phyloP scores from a whole-genome alignment of 257 asterid species.

The Perilla frutescens region DNA sequence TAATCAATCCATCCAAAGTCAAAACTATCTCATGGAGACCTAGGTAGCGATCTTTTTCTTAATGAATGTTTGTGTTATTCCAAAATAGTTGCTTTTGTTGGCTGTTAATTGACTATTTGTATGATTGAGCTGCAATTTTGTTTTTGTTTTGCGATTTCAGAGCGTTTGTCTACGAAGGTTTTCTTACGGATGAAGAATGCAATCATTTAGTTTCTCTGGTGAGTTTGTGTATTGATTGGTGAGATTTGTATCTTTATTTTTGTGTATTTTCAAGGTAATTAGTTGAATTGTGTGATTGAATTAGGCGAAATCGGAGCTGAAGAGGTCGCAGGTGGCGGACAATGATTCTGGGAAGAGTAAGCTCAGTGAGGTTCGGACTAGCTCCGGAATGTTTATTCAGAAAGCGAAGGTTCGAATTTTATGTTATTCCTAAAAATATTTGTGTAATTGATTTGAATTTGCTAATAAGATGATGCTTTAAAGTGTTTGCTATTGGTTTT shows the following conservation, averaged over 20 bases:
- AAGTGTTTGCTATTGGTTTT: slow-evolving; percentile 15
- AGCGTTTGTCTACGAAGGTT: slow-evolving; percentile 92
- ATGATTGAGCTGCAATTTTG: slow-evolving; percentile 25
- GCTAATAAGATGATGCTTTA: slow-evolving; percentile 5
- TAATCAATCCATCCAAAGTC: slow-evolving; percentile 93
- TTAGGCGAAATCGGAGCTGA: slow-evolving; percentile 90
- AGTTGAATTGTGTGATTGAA: slow-evolving; percentile 29
- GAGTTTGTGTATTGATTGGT: slow-evolving; percentile 39
- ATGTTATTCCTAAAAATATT: background rate
- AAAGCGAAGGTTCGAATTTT: slow-evolving; percentile 74
- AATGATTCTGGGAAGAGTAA: slow-evolving; percentile 75
- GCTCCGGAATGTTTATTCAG: slow-evolving; percentile 92
- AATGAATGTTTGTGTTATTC: background rate
- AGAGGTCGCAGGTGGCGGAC: slow-evolving; percentile 92
- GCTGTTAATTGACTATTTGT: slow-evolving; percentile 15
- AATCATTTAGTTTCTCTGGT: slow-evolving; percentile 87
- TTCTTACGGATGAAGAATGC: slow-evolving; percentile 90
- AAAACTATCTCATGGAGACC: slow-evolving; percentile 86
- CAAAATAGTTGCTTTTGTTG: background rate
- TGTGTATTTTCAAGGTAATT: slow-evolving; percentile 9
- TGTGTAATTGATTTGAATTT: slow-evolving; percentile 24
- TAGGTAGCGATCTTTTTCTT: slow-evolving; percentile 51
- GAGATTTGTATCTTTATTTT: background rate
- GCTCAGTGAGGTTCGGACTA: slow-evolving; percentile 86
- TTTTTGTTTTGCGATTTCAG: slow-evolving; percentile 42